phyloP scores from a whole-genome alignment of 192 early-diverging fungal genomes.

The Gamsiella multidivaricata region DNA sequence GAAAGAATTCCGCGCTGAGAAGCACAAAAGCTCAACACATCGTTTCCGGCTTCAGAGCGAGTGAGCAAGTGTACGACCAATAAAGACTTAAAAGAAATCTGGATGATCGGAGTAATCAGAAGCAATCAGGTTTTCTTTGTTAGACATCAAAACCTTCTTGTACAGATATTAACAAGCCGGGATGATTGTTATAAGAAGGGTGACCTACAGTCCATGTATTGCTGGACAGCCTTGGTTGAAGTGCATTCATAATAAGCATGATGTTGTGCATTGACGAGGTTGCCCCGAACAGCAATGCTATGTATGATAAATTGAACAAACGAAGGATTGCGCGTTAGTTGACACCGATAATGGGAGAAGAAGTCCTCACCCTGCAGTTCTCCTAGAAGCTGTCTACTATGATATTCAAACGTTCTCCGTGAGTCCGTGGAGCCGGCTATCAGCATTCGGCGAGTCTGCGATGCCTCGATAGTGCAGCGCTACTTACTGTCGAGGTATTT shows the following conservation, averaged over 20 bases:
- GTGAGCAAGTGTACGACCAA: slow-evolving; percentile 79
- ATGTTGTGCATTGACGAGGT: slow-evolving; percentile 49
- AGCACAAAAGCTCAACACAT: slow-evolving; percentile 63
- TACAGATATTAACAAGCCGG: background rate
- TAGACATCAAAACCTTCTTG: background rate
- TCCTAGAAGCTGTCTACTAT: no score
- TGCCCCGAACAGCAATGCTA: slow-evolving; percentile 49
- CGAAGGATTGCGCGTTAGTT: no score
- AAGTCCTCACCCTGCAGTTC: no score
- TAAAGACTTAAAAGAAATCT: slow-evolving; percentile 81
- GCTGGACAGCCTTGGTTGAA: slow-evolving; percentile 46
- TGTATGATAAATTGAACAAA: background rate
- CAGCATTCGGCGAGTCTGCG: no score
- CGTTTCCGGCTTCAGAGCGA: slow-evolving; percentile 73
- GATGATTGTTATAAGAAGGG: background rate
- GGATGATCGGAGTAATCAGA: background rate
- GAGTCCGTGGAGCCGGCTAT: no score
- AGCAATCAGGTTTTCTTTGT: background rate
- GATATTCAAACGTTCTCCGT: no score
- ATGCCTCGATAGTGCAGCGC: no score
- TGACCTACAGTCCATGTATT: slow-evolving; percentile 49
- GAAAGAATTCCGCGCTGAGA: slow-evolving; percentile 51
- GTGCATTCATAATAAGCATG: slow-evolving; percentile 53
- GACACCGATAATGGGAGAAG: background rate
- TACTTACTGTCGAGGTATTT: slow-evolving; percentile 86